Base-by-base conservation (phyloP, 1,284 basidiomycete genomes). In the Sporisorium sorghi region DNA sequence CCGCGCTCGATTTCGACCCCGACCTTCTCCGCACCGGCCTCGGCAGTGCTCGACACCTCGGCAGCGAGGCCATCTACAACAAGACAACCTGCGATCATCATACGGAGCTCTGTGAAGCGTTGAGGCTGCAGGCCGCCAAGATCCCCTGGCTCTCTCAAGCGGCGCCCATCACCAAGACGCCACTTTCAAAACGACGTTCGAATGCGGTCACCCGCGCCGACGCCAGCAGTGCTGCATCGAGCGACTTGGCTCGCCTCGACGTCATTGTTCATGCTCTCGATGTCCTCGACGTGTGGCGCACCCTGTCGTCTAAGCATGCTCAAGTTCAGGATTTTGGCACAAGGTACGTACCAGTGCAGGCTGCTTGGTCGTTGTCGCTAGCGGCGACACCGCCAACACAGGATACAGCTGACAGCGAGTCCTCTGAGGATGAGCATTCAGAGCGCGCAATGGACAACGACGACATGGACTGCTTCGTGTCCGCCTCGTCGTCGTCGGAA, bases 381-480 rank as follows among this genome's bases (percentile, higher is more conserved):
- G 33, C 35, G 10, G n/a, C 7, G 37, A 15, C 37, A 40, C n/a
- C n/a, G 17, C 14, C 37, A 11, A 10, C 35, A 23, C 39, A 30
- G 6, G 8, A 32, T 3, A 9, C 23, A 46, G 14, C 32, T 26
- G 39, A 21, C n/a, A 12, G 11, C 3, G n/a, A 6, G 0, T 10
- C 3, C 17, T 26, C 32, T n/a, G 32, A 24, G 21, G 48, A 44
- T 17, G 28, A 51, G 0, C 17, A 21, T 14, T 42, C 26, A 11
- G 35, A 43, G 12, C 14, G 3, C 1, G 59, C 56, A 15, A 43
- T 57, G 23, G 58, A 56, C 32, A 7, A 32, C 17, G 49, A 53
- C 19, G 67, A 70, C n/a, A 30, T 70, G 5, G 57, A 48, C 12
- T 70, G 67, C 49, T 70, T 70, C 35, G 33, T 63, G 9, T 58